These are phyloP conservation scores for Solanum infundibuliforme DNA, from an alignment of 257 asterid genomes.

Conservation along the genomic window DNA sequence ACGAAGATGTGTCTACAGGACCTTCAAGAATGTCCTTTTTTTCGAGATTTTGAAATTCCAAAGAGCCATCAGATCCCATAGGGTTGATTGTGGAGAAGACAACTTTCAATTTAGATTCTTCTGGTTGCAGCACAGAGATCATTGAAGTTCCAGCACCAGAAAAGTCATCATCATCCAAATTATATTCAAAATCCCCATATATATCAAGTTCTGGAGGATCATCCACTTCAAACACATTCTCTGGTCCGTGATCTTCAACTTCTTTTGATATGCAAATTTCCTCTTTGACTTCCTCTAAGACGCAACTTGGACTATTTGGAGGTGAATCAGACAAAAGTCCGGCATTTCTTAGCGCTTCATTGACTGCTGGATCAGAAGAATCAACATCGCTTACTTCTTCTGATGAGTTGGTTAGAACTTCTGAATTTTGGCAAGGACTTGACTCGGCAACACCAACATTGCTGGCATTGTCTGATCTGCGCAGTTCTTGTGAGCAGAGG, in stretches of 20 bases:
- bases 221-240: constrained; percentile 57
- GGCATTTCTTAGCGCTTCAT: constrained; percentile 73
- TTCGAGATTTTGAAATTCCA: constrained; percentile 15
- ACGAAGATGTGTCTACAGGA: constrained; percentile 11
- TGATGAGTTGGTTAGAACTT: constrained; percentile 16
- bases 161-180: constrained; percentile 82
- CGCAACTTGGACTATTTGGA: constrained; percentile 64
- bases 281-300: constrained; percentile 19
- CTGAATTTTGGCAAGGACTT: constrained; percentile 30
- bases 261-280: constrained; percentile 23
- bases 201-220: constrained; percentile 78
- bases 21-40: constrained; percentile 19
- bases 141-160: constrained; percentile 49
- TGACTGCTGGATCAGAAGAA: constrained; percentile 37
- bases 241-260: constrained; percentile 50
- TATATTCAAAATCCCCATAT: constrained; percentile 89
- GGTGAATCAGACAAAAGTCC: constrained; percentile 94
- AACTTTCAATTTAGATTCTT: constrained; percentile 55
- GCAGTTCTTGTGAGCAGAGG: constrained; percentile 84
- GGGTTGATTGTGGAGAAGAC: constrained; percentile 55
- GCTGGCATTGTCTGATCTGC: constrained; percentile 39
- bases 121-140: constrained; percentile 35
- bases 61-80: constrained; percentile 23
- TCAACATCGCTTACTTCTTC: constrained; percentile 20
- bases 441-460: constrained; percentile 26